Conservation (phyloP, 306 rosid genomes). For the Fragaria iinumae region DNA sequence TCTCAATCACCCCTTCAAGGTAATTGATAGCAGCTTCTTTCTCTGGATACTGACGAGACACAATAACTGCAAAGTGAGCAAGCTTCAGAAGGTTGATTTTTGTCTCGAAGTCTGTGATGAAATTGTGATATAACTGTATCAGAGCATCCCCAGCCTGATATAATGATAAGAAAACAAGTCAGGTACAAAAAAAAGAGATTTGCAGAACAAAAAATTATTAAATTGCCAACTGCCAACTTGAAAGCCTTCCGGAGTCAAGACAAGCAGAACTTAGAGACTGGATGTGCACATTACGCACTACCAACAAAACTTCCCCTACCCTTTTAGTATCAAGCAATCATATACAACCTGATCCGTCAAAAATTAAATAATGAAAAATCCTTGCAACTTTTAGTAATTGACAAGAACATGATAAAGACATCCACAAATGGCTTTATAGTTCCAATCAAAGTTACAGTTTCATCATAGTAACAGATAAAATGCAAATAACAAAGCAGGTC, state of each 20-base stretch:
- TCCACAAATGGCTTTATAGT: not conserved
- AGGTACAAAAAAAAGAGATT: not conserved
- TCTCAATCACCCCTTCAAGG: conserved; percentile 89
- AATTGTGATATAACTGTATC: conserved; percentile 88
- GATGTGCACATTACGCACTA: not conserved
- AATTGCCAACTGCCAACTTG: not conserved
- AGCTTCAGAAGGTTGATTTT: conserved; percentile 98
- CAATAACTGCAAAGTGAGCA: conserved; percentile 97
- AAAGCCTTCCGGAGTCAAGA: not conserved
- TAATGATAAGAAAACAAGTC: conserved; percentile 9
- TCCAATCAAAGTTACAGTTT: not conserved
- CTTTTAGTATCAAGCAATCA: not conserved
- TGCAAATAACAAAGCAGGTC: not conserved
- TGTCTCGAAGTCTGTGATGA: conserved; percentile 98
- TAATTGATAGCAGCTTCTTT: conserved; percentile 88
- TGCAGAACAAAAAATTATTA: not conserved
- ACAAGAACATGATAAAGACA: not conserved
- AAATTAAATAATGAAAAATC: not conserved
- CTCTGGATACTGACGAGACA: conserved; percentile 92
- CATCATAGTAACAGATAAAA: not conserved
- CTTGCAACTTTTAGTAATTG: not conserved
- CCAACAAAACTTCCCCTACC: not conserved
- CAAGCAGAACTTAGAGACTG: not conserved
- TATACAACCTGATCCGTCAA: not conserved
- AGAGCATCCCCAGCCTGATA: conserved; percentile 98